Evolutionary conservation across 2,329 filamentous ascomycete genomes (phyloP), one percentile per base, ranked within the genome.

Genomic region (Aureobasidium sp.): DNA sequence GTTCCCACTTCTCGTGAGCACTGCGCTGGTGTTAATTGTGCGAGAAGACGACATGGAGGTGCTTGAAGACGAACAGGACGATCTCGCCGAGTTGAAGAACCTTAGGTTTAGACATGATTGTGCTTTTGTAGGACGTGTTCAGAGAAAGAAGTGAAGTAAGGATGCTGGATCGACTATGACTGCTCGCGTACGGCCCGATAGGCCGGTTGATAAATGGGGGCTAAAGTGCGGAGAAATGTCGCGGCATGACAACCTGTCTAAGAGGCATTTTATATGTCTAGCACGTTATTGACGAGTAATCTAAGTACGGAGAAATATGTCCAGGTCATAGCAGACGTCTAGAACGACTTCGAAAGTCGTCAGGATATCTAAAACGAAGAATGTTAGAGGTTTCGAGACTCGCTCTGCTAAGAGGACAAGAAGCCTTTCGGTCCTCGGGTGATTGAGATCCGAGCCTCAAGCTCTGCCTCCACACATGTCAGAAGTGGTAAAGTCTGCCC

Each of bases 1-100:
- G 73, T n/a, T 81, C 71, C 86, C 86, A 91, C 62, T 83, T 77
- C 44, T 83, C 76, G 63, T 86, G 79, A 44, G 89, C 89, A 70
- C 86, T 89, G 25, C 4, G 16, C 21, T 32, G 25, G 10, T 30
- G 30, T 57, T 36, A 45, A 30, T 36, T 8, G 37, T 44, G 25
- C 30, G 10, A 45, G 5, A 16, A 16, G 5, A 9, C 10, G 53
- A 45, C 25, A 55, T 11, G 3, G 34, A 36, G 39, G 53, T 29
- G 34, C 10, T 45, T 37, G 13, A 59, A 45, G 36, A 58, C 62
- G 50, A 59, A 88, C 86, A 86, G 83, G 61, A 83, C 79, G 65
- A 90, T 84, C 41, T 77, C 69, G 52, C 87, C 86, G 16, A 90
- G 75, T 45, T 86, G 78, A 8, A 89, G 78, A 53, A 86, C 81